These are phyloP conservation scores for Zygosaccharomyces sapae DNA, from an alignment of 1,139 yeast genomes.

Conservation along the genomic window DNA sequence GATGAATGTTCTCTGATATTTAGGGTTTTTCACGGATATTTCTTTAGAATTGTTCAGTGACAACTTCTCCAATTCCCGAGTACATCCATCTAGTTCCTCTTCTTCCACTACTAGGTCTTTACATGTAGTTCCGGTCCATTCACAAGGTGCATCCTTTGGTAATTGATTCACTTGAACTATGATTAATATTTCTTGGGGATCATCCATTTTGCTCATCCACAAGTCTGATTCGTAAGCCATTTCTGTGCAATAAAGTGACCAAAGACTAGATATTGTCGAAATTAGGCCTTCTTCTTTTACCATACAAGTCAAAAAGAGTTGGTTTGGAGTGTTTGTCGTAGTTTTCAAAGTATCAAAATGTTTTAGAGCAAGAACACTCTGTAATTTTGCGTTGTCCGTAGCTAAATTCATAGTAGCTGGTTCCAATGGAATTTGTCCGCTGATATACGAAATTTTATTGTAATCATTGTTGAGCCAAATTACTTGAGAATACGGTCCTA, in stretches of 20 bases:
- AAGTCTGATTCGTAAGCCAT: conserved; percentile 25
- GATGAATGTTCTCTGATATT: conserved; percentile 11
- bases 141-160: conserved; percentile 69
- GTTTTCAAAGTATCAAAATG: conserved; percentile 64
- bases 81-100: conserved; percentile 38
- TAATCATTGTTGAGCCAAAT: conserved; percentile 45
- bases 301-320: conserved; percentile 53
- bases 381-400: conserved; percentile 30
- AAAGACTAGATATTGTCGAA: conserved; percentile 37
- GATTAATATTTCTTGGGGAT: conserved; percentile 38
- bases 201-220: conserved; percentile 31
- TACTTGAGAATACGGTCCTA: conserved; percentile 95
- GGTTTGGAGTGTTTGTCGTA: conserved; percentile 46
- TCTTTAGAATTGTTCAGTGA: conserved; percentile 5
- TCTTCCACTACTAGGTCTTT: conserved; percentile 40
- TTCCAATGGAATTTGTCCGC: conserved; percentile 87
- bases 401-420: conserved; percentile 63
- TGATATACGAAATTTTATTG: conserved; percentile 54
- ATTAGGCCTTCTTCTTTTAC: conserved; percentile 40
- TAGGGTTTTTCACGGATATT: conserved; percentile 10
- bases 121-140: conserved; percentile 68
- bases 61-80: conserved; percentile 1
- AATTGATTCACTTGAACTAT: conserved; percentile 57
- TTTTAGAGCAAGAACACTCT: conserved; percentile 60
- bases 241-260: conserved; percentile 37